Evolutionary conservation across 2,329 filamentous ascomycete species (phyloP).

Genomic region (Diplocarpon mali): DNA sequence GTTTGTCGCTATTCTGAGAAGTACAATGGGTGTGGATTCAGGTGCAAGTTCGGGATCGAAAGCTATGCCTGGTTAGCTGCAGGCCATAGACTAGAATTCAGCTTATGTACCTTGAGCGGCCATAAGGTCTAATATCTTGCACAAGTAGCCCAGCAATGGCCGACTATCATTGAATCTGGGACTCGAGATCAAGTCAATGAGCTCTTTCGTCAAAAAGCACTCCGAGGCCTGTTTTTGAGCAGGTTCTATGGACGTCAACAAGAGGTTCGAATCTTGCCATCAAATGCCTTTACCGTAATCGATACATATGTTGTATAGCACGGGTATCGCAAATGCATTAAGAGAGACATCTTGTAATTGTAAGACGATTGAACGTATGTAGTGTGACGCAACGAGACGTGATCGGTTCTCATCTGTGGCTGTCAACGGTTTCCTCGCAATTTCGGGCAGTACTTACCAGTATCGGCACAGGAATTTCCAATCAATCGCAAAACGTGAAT

Average conservation of each 20-base stretch:
- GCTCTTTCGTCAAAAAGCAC: constrained; percentile 36
- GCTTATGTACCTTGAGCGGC: constrained; percentile 34
- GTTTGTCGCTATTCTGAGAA: constrained; percentile 39
- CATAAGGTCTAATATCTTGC: constrained; percentile 45
- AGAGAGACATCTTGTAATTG: constrained; percentile 36
- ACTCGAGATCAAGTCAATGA: constrained; percentile 39
- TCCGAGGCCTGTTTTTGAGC: constrained; percentile 46
- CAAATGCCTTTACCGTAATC: constrained; percentile 44
- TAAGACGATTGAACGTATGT: constrained; percentile 36
- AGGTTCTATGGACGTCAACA: constrained; percentile 29
- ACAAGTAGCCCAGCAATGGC: constrained; percentile 39
- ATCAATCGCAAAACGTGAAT: constrained; percentile 46
- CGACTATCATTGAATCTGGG: constrained; percentile 33
- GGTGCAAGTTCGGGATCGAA: constrained; percentile 22
- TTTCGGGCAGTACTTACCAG: constrained; percentile 29
- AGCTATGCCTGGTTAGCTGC: constrained; percentile 13
- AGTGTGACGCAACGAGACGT: constrained; percentile 39
- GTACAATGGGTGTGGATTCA: constrained; percentile 37
- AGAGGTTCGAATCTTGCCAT: constrained; percentile 10
- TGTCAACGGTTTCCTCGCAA: constrained; percentile 2
- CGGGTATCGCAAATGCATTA: constrained; percentile 44
- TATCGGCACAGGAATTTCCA: constrained; percentile 53
- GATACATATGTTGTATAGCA: constrained; percentile 51
- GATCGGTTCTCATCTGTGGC: constrained; percentile 45
- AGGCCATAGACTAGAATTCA: too few relatives aligned